Conservation (phyloP, 164 flowering plant genomes). For the Paratinospora sagittata region DNA sequence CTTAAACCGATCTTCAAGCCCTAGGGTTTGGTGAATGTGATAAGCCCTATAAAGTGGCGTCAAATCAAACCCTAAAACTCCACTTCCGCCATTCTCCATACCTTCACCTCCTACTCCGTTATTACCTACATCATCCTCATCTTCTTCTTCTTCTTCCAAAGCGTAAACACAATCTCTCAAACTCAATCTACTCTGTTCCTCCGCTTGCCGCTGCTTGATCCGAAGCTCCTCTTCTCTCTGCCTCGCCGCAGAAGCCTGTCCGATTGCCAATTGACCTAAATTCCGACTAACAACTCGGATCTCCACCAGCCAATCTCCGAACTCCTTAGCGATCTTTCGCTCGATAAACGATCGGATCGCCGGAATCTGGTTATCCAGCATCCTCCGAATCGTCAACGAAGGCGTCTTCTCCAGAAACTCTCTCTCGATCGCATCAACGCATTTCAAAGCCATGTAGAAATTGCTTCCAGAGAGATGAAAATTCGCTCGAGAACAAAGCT, state of each 20-base stretch:
- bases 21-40: conserved; percentile 86
- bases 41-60: conserved; percentile 79
- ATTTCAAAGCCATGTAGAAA: conserved; percentile 81
- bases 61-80: conserved; percentile 69
- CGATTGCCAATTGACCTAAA: conserved; percentile 91
- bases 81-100: conserved; percentile 29
- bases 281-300: conserved; percentile 82
- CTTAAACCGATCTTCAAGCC: conserved; percentile 75
- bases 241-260: conserved; percentile 76
- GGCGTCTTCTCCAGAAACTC: conserved; percentile 49
- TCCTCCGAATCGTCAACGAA: conserved; percentile 54
- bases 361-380: conserved; percentile 84
- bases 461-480: conserved; percentile 39
- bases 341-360: conserved; percentile 63
- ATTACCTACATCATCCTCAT: conserved; percentile 16
- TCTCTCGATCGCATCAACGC: conserved; percentile 59
- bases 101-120: conserved; percentile 31
- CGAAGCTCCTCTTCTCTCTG: conserved; percentile 94
- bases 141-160: conserved; percentile 71
- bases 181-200: conserved; percentile 88
- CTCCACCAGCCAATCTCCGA: conserved; percentile 96
- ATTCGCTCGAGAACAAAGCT: conserved; percentile 69
- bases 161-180: conserved; percentile 81
- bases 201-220: conserved; percentile 90
- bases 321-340: conserved; percentile 65